These are phyloP conservation scores for Mycena crocata DNA, from an alignment of 768 basidiomycete species.

Conservation along the genomic window DNA sequence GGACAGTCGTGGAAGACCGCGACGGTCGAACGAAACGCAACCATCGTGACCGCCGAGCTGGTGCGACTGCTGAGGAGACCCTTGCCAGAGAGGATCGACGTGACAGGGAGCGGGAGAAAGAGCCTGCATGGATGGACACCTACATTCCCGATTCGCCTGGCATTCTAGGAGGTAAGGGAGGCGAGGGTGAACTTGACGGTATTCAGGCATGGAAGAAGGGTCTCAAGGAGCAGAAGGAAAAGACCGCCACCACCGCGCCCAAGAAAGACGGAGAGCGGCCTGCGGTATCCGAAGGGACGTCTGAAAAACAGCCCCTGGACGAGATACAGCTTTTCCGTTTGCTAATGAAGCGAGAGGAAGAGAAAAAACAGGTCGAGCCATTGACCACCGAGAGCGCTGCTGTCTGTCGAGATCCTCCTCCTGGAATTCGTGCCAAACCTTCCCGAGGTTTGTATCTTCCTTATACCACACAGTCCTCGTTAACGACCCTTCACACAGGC, in stretches of 20 bases:
- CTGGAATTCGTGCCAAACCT: conserved; percentile 28
- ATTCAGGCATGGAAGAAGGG: conserved; percentile 92
- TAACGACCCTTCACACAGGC: not conserved
- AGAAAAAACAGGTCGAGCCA: conserved; percentile 52
- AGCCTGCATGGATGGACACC: conserved; percentile 94
- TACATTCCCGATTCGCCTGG: conserved; percentile 77
- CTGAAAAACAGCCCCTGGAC: conserved; percentile 67
- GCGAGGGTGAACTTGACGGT: conserved; percentile 79
- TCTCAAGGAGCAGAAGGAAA: conserved; percentile 75
- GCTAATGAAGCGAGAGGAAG: conserved; percentile 84
- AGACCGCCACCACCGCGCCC: conserved; percentile 37
- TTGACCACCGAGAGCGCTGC: conserved; percentile 22
- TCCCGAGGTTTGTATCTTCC: conserved; percentile 24
- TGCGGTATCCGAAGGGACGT: conserved; percentile 34
- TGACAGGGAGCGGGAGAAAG: conserved; percentile 81
- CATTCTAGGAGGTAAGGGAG: conserved; percentile 70
- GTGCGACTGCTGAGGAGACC: conserved; percentile 53
- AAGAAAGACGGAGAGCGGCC: conserved; percentile 28
- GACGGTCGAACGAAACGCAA: conserved; percentile 72
- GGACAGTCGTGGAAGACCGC: conserved; percentile 75
- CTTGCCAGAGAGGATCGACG: conserved; percentile 60
- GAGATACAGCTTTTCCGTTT: conserved; percentile 88
- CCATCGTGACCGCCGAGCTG: conserved; percentile 67
- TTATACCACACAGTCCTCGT: not conserved
- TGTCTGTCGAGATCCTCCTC: conserved; percentile 8